Conservation (phyloP, 305 asterid genomes). For the Solanum hybrid region DNA sequence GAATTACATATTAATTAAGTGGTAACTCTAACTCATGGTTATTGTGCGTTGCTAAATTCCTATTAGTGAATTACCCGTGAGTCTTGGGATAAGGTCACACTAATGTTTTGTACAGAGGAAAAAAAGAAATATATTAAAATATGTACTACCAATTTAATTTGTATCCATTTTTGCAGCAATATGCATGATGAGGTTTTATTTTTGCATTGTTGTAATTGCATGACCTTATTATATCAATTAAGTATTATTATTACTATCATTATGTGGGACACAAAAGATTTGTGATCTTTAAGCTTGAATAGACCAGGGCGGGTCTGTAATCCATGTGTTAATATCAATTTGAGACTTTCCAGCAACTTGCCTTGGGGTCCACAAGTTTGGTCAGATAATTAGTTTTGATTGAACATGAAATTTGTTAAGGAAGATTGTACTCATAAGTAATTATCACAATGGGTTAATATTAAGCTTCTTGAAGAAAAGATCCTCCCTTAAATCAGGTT, state of each 20-base stretch:
- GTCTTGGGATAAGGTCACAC: neutral
- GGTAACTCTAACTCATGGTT: neutral
- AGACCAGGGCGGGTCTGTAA: constrained; percentile 15
- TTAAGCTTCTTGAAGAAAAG: neutral
- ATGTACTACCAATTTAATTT: neutral
- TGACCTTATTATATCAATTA: neutral
- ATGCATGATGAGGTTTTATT: neutral
- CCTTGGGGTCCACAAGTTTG: constrained; percentile 34
- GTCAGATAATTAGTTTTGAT: constrained; percentile 8
- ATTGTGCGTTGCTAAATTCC: neutral
- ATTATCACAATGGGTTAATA: neutral
- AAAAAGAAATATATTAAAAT: neutral
- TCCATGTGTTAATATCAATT: constrained; percentile 17
- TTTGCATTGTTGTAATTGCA: neutral
- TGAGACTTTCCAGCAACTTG: constrained; percentile 1
- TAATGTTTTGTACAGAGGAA: neutral
- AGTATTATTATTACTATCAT: neutral
- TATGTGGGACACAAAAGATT: constrained; percentile 15
- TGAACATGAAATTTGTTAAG: constrained; percentile 23
- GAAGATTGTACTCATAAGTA: constrained; percentile 16
- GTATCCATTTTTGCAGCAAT: neutral
- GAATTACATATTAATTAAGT: neutral
- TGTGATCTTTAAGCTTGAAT: constrained; percentile 13
- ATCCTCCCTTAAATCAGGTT: neutral
- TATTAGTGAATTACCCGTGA: neutral